Evolutionary conservation across 176 grass and related monocot genomes (phyloP), one percentile per base, ranked within the genome.

Genomic region (Thalia dealbata): DNA sequence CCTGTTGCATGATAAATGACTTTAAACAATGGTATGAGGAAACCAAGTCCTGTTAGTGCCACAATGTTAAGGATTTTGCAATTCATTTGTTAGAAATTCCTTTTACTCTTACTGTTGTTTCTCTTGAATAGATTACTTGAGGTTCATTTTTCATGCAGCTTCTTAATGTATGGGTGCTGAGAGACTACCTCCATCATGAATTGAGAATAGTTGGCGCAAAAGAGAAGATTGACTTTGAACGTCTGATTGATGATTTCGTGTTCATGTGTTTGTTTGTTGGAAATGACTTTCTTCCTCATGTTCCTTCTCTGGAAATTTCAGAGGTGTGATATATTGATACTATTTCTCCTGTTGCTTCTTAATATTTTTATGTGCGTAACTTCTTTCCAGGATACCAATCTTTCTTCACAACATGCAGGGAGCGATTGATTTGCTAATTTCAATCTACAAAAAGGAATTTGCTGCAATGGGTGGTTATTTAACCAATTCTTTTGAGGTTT

Each of bases 261-360:
- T 86, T 88, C 79, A 86, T 92, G 27, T 92, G 78, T 77, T 92
- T 90, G 55, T 73, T 96, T 75, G 73, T 72, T 10, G 92, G 92
- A 84, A 96, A 96, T 59, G 92, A 96, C 85, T 96, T 96, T 72
- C 82, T 96, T 78, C 82, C 89, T 7, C 80, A 78, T 26, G 78
- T 96, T 72, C 89, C 87, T 28, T 90, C 89, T 10, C 73, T 97
- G 23, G 81, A 84, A 67, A 92, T 88, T 25, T 51, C 78, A 59
- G 93, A 97, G 85, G 89, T 87, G 70, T 19, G 67, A 29, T 50
- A 30, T 70, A 14, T 14, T 14, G 51, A 64, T 70, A 1, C 52
- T 15, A 28, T 43, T 43, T 68, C 14, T 59, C 51, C 46, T 78
- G 19, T 50, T 29, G 14, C 61, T 52, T 48, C 60, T 70, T 1